A percentile compares a stretch with the other conserved stretches of the same genome.
Evolutionary conservation across 495 filamentous ascomycete genomes (phyloP).

Genomic region (Aspergillus hancockii): DNA sequence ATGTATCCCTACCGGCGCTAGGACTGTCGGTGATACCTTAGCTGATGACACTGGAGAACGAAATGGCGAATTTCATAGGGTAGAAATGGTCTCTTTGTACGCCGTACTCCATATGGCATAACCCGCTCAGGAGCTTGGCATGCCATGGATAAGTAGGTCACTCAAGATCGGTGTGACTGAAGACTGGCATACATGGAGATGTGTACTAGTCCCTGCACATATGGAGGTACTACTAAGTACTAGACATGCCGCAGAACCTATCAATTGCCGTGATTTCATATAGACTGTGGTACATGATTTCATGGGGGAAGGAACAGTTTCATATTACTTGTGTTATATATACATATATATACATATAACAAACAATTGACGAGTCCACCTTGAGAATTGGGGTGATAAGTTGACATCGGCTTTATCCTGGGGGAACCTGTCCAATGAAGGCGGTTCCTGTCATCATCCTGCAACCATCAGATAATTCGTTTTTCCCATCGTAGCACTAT

Average conservation of each 20-base stretch:
- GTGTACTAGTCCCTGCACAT: too few species aligned
- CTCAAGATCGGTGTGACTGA: too few species aligned
- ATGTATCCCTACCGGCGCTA: not conserved
- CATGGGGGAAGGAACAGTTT: too few species aligned
- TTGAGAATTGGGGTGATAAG: not conserved
- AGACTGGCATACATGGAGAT: too few species aligned
- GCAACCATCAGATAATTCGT: slow-evolving; percentile 1
- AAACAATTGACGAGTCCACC: not conserved
- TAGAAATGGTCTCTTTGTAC: not conserved
- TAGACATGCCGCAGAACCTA: too few species aligned
- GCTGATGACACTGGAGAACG: not conserved
- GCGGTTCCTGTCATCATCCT: slow-evolving; percentile 1
- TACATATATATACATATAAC: too few species aligned
- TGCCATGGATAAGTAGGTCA: too few species aligned
- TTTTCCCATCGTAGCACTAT: not conserved
- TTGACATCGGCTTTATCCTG: not conserved
- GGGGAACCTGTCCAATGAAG: not conserved
- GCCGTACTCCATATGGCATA: not conserved
- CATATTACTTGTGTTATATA: too few species aligned
- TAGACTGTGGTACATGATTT: too few species aligned
- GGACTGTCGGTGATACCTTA: not conserved
- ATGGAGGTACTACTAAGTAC: too few species aligned
- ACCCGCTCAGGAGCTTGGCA: not conserved
- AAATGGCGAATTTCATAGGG: slow-evolving; percentile 1
- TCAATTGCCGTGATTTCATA: too few species aligned